Conservation (phyloP, 2,329 filamentous ascomycete genomes). For the Balansia obtecta region DNA sequence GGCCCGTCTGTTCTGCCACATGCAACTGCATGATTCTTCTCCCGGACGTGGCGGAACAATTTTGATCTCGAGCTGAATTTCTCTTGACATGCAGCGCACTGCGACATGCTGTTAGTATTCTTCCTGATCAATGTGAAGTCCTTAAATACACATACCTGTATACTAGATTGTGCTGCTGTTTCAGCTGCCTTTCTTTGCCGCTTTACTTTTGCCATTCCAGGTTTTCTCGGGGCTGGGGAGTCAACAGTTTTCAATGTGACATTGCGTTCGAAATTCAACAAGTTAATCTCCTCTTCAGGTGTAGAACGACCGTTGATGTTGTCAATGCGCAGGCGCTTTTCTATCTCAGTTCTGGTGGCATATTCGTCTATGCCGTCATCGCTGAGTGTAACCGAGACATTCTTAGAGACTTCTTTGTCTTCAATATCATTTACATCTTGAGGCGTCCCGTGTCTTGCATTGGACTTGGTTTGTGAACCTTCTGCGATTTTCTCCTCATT, state of each 20-base stretch:
- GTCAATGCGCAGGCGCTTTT: conserved; percentile 22
- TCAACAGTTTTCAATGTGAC: conserved; percentile 14
- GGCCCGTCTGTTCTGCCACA: conserved; percentile 14
- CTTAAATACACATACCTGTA: conserved; percentile 1
- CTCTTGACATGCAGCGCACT: conserved; percentile 34
- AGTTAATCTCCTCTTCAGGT: conserved; percentile 4
- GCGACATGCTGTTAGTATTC: no score
- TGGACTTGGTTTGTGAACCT: background rate
- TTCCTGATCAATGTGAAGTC: no score
- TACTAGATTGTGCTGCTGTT: background rate
- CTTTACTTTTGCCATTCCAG: conserved; percentile 39
- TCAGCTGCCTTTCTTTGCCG: conserved; percentile 33
- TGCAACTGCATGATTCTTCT: conserved; percentile 50
- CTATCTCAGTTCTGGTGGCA: conserved; percentile 30
- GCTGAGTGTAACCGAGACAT: background rate
- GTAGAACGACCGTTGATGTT: background rate
- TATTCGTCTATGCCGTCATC: conserved; percentile 27
- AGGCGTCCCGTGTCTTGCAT: background rate
- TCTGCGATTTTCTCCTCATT: background rate
- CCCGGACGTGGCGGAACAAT: conserved; percentile 61
- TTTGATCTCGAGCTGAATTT: conserved; percentile 50
- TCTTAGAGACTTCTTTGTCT: background rate
- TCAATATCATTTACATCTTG: background rate
- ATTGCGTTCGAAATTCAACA: conserved; percentile 9
- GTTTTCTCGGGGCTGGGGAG: conserved; percentile 23